Evolutionary conservation across 441 rosid genomes (phyloP).

Genomic region (Gossypium aridum): DNA sequence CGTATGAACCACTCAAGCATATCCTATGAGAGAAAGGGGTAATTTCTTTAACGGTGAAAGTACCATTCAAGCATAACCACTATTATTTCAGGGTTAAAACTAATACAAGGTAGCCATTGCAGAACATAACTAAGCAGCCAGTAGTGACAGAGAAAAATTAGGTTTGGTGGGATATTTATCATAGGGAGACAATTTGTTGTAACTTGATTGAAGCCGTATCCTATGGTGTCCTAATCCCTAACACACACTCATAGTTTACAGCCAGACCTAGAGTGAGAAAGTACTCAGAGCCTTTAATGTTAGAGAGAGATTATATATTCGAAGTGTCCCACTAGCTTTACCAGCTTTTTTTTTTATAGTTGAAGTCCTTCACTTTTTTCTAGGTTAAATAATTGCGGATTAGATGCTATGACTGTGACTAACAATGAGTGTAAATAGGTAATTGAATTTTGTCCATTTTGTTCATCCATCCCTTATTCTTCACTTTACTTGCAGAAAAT

Average conservation of each 20-base stretch:
- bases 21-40: too few species aligned
- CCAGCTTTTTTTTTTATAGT: constrained; percentile 7
- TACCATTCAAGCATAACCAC: too few species aligned
- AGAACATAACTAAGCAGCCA: not conserved
- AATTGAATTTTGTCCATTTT: constrained; percentile 10
- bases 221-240: not conserved
- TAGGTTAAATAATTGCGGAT: constrained; percentile 26
- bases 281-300: not conserved
- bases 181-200: constrained; percentile 11
- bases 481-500: not conserved
- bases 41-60: too few species aligned
- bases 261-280: not conserved
- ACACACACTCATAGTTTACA: not conserved
- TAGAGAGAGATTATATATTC: constrained; percentile 37
- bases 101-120: not conserved
- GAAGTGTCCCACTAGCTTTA: constrained; percentile 55
- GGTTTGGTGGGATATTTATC: not conserved
- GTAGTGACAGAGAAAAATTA: not conserved
- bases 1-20: too few species aligned
- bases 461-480: not conserved
- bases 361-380: constrained; percentile 8
- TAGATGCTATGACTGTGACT: constrained; percentile 36
- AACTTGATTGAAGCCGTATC: constrained; percentile 11
- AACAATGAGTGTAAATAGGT: constrained; percentile 21
- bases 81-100: too few species aligned